Conservation (phyloP, 2,329 filamentous ascomycete genomes). For the Sclerotinia trifoliorum region DNA sequence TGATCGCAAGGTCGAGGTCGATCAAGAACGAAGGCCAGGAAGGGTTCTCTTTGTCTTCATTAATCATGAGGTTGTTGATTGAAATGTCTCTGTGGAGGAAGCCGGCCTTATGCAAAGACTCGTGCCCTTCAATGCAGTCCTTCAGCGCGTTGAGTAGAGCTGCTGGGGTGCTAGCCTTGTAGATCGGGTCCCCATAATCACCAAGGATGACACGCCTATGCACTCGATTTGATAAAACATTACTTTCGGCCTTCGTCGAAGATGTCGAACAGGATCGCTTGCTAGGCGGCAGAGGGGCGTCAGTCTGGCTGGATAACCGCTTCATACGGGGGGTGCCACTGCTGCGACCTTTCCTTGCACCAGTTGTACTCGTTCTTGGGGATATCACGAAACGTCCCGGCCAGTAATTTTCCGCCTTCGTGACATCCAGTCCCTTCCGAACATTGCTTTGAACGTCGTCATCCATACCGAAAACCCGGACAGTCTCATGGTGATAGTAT, state of each 20-base stretch:
- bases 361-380: conserved; percentile 25
- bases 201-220: conserved; percentile 44
- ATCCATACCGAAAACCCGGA: conserved; percentile 38
- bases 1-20: conserved; percentile 43
- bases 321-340: too few species aligned
- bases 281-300: too few species aligned
- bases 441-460: conserved; percentile 40
- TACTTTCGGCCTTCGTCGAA: not conserved
- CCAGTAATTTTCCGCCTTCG: conserved; percentile 19
- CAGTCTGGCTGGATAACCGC: too few species aligned
- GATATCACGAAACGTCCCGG: too few species aligned
- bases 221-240: conserved; percentile 39
- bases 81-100: too few species aligned
- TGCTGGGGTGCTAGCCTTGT: conserved; percentile 43
- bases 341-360: too few species aligned
- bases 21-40: conserved; percentile 39
- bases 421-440: conserved; percentile 34
- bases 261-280: not conserved
- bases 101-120: too few species aligned
- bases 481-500: conserved; percentile 47
- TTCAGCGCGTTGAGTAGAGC: too few species aligned
- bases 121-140: too few species aligned
- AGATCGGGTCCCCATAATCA: conserved; percentile 46
- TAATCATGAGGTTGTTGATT: too few species aligned
- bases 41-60: conserved; percentile 21